phyloP scores from a whole-genome alignment of 257 asterid species.

The Henckelia pumila region DNA sequence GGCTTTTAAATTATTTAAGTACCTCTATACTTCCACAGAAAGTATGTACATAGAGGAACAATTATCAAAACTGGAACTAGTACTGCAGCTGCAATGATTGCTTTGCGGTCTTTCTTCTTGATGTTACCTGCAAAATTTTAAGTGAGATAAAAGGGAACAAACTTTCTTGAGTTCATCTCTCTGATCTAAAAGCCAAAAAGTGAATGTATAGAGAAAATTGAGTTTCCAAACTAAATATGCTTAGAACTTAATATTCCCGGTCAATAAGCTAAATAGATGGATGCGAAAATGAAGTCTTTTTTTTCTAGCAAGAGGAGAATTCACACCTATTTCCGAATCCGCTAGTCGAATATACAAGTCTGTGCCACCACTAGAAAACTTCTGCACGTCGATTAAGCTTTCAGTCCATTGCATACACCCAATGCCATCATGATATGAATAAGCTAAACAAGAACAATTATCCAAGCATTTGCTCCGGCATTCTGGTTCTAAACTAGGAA shows the following conservation, averaged over 20 bases:
- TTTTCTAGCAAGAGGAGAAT: neutral
- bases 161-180: no score
- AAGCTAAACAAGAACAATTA: slow-evolving; percentile 35
- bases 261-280: no score
- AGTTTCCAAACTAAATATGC: no score
- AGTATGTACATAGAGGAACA: slow-evolving; percentile 4
- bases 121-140: neutral
- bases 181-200: no score
- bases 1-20: neutral
- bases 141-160: no score
- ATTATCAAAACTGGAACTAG: slow-evolving; percentile 11
- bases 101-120: slow-evolving; percentile 4
- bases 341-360: slow-evolving; percentile 28
- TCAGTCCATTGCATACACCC: slow-evolving; percentile 35
- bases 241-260: no score
- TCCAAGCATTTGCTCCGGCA: slow-evolving; percentile 27
- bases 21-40: slow-evolving; percentile 21
- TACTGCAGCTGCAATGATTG: slow-evolving; percentile 7
- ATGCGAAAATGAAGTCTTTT: no score
- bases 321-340: slow-evolving; percentile 27
- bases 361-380: slow-evolving; percentile 21
- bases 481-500: neutral
- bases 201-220: no score
- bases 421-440: slow-evolving; percentile 22
- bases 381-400: slow-evolving; percentile 21